phyloP scores from a whole-genome alignment of 2,329 filamentous ascomycete genomes.

The Phaeosphaeriaceae sp. region DNA sequence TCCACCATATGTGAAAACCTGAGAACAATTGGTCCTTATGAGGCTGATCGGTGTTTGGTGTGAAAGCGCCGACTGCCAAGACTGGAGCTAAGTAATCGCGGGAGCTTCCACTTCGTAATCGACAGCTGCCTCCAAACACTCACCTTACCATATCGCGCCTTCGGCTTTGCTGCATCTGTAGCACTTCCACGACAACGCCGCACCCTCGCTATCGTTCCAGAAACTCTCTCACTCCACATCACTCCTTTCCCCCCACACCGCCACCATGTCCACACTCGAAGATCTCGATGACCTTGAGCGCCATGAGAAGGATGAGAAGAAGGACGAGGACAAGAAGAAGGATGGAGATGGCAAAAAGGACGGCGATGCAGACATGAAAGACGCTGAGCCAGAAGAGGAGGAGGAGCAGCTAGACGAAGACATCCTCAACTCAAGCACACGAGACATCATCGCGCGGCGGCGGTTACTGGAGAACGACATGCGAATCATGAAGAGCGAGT shows the following conservation, averaged over 20 bases:
- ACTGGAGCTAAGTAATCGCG: constrained; percentile 27
- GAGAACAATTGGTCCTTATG: not conserved
- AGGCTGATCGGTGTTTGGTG: not conserved
- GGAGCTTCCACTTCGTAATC: constrained; percentile 41
- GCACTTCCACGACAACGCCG: constrained; percentile 7
- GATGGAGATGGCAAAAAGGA: constrained; percentile 67
- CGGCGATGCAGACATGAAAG: constrained; percentile 90
- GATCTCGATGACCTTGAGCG: constrained; percentile 90
- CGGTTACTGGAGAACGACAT: constrained; percentile 96
- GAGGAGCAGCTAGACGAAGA: constrained; percentile 87
- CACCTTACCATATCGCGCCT: constrained; percentile 27
- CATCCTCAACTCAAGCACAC: constrained; percentile 89
- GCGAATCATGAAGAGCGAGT: constrained; percentile 98
- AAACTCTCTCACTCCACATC: not conserved
- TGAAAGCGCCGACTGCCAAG: constrained; percentile 21
- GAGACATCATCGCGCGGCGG: constrained; percentile 90
- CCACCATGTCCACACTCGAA: constrained; percentile 84
- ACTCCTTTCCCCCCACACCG: constrained; percentile 24
- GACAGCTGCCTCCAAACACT: constrained; percentile 43
- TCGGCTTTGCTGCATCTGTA: constrained; percentile 10
- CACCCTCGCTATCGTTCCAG: constrained; percentile 1
- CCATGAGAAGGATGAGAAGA: constrained; percentile 75
- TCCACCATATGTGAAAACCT: too few species aligned
- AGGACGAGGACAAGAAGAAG: constrained; percentile 60
- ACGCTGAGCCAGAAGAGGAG: constrained; percentile 72